Evolutionary conservation across 2,329 filamentous ascomycete genomes (phyloP), one percentile per base, ranked within the genome.

Genomic region (Aureobasidium zeae): DNA sequence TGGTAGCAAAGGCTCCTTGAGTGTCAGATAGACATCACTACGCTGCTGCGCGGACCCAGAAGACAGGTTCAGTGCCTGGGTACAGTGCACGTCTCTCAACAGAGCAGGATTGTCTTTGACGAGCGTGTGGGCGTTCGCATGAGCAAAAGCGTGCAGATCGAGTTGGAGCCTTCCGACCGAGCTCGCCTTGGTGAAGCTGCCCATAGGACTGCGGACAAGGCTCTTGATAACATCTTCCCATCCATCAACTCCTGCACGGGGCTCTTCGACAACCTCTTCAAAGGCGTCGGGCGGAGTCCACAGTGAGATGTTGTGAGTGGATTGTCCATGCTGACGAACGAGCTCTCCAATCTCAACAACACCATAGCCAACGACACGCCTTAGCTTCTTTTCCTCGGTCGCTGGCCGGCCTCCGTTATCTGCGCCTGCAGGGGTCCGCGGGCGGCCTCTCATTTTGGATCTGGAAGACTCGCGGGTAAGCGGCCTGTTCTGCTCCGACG

Each of bases 21-120:
- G 64, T 0, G 87, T 95, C 32, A 98, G 64, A 59, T 98, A 98
- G 38, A 98, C 96, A 60, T 98, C 93, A 9, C 87, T 95, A 54
- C 93, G 74, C 12, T 83, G 73, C 58, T 86, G 88, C 0, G 83
- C 87, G 0, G 91, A 89, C 2, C 88, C 88, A 10, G 88, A 88
- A 3, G 89, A 86, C 60, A 98, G 96, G 2, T 88, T 91, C 61
- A 96, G 88, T 60, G 91, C 91, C 55, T 73, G 82, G 0, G 88
- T 94, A 60, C 83, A 83, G 46, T 73, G 73, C 48, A 96, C 76
- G 39, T 83, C 81, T 38, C 93, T 82, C 11, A 98, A 76, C 11
- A 93, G 67, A 0, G 89, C 96, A 0, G 91, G 91, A 3, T 86
- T 94, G 35, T 82, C 79, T 56, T 83, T 86, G 57, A 96, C 83